Base-by-base conservation (phyloP, 2,329 filamentous ascomycete species). In the Chaetomium olivaceum region DNA sequence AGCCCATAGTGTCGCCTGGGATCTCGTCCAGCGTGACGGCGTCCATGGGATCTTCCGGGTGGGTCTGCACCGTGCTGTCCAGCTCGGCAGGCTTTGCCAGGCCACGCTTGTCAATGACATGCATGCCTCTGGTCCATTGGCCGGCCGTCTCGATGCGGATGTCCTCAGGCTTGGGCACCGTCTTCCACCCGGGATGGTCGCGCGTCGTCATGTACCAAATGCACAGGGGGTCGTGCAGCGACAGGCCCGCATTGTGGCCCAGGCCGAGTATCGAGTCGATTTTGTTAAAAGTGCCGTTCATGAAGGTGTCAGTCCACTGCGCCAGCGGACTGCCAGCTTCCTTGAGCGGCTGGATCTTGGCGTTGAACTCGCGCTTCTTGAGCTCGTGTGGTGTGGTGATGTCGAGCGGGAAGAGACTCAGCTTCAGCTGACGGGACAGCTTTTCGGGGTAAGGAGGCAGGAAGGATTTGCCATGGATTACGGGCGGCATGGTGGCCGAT, bases 101-200 rank as follows among this genome's bases (percentile, higher is more conserved):
- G 46, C 80, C 78, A 54, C 95, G 85, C 43, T 87, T 83, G 80
- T 99, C 95, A 50, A 93, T 82, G 36, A 98, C 84, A 74, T 93
- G 93, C 89, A 95, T 93, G 1, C 95, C 94, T 64, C 92, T 84
- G 55, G 93, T 96, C 95, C 95, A 99, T 80, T 98, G 95, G 1
- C 94, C 95, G 2, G 86, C 81, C 0, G 93, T 96, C 79, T 99
- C 95, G 50, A 99, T 82, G 23, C 95, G 85, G 63, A 99, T 89
- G 76, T 99, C 95, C 77, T 96, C 90, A 0, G 82, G 87, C 64
- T 83, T 81, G 16, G 80, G 76, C 1, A 85, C 81, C 19, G 80
- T 75, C 76, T 82, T 83, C 88, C 88, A 91, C 33, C 76, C 77
- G 21, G 85, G 80, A 64, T 87, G 80, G 67, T 82, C 84, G 67